These are phyloP conservation scores for Chimonanthus salicifolius DNA, from an alignment of 164 flowering plant species.

Conservation along the genomic window DNA sequence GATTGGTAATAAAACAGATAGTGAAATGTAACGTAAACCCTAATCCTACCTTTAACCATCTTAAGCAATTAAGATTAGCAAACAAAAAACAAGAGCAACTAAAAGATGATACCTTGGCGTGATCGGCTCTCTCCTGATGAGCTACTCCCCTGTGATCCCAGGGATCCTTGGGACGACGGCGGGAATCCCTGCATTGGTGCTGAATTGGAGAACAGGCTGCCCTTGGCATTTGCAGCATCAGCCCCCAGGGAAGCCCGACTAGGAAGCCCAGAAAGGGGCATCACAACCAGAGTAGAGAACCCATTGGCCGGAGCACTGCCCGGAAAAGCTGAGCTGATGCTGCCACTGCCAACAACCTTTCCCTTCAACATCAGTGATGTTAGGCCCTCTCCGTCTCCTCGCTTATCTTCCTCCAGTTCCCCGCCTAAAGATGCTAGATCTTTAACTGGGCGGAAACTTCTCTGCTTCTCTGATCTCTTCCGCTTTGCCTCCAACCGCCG, in stretches of 20 bases:
- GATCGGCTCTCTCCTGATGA: constrained; percentile 40
- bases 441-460: not conserved
- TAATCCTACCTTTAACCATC: not conserved
- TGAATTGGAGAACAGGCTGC: constrained; percentile 4
- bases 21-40: not conserved
- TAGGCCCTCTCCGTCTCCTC: constrained; percentile 26
- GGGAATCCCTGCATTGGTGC: constrained; percentile 10
- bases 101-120: constrained; percentile 31
- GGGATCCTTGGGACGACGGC: constrained; percentile 29
- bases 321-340: constrained; percentile 10
- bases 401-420: constrained; percentile 16
- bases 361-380: constrained; percentile 19
- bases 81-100: not conserved
- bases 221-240: constrained; percentile 15
- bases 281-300: constrained; percentile 5
- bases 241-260: constrained; percentile 25
- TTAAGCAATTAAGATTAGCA: not conserved
- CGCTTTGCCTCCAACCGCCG: constrained; percentile 87
- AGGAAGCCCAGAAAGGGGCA: constrained; percentile 20
- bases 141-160: constrained; percentile 47
- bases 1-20: not conserved
- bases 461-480: constrained; percentile 59
- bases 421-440: constrained; percentile 12
- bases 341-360: constrained; percentile 6
- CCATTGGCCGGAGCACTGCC: constrained; percentile 12